Evolutionary conservation across 2,329 filamentous ascomycete genomes (phyloP).

Genomic region (Fusarium sterilihyphosum): DNA sequence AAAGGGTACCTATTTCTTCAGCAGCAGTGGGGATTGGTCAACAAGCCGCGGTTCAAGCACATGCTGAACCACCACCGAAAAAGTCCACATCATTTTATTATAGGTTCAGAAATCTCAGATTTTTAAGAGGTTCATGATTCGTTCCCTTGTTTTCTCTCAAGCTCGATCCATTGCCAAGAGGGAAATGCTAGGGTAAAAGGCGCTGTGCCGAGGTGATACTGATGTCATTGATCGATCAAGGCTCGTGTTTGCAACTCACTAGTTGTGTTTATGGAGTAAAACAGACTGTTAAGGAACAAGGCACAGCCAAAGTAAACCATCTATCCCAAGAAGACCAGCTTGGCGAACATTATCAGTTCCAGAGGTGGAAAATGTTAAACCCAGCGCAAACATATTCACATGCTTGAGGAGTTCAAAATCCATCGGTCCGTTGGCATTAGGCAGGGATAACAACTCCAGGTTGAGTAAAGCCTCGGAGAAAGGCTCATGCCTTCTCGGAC

Average conservation of each 20-base stretch:
- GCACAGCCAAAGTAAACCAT: background rate
- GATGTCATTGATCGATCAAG: slow-evolving; percentile 27
- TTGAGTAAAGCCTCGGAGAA: slow-evolving; percentile 18
- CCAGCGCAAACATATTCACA: slow-evolving; percentile 17
- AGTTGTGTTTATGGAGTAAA: background rate
- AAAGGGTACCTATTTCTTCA: background rate
- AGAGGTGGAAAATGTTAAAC: background rate
- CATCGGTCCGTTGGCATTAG: slow-evolving; percentile 17
- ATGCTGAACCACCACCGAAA: background rate
- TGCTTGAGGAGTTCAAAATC: slow-evolving; percentile 15
- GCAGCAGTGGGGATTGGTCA: slow-evolving; percentile 20
- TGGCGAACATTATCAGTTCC: background rate
- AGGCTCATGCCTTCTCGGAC: slow-evolving; percentile 6
- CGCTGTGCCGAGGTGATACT: slow-evolving; percentile 11
- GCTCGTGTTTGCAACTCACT: background rate
- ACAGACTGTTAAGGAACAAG: background rate
- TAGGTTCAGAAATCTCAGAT: background rate
- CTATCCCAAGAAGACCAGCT: too few relatives aligned
- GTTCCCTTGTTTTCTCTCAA: background rate
- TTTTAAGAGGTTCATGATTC: background rate
- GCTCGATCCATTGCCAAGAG: background rate
- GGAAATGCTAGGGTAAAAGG: background rate
- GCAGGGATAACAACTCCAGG: slow-evolving; percentile 19
- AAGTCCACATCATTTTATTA: background rate
- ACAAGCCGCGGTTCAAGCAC: slow-evolving; percentile 15